phyloP scores from a whole-genome alignment of 345 rosid genomes.

The Lepidium africanum region DNA sequence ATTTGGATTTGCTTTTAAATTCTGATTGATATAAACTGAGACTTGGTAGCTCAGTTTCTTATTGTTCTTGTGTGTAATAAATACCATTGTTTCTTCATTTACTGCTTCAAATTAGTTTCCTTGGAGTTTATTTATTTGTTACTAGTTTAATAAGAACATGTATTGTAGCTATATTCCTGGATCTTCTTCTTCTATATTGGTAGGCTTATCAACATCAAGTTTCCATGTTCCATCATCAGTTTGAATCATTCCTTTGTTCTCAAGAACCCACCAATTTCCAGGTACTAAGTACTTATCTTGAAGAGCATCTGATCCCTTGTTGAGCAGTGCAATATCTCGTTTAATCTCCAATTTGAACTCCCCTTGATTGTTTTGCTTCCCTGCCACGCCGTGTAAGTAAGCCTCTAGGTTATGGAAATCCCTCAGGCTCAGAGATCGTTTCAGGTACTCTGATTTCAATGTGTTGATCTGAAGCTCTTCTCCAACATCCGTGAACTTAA shows the following conservation, averaged over 20 bases:
- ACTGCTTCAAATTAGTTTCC: background rate
- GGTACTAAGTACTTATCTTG: conserved; percentile 30
- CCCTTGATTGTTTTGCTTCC: background rate
- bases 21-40: background rate
- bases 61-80: background rate
- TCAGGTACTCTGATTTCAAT: conserved; percentile 31
- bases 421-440: background rate
- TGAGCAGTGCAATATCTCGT: conserved; percentile 26
- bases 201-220: background rate
- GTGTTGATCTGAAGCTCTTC: conserved; percentile 33
- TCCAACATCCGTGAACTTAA: conserved; percentile 27
- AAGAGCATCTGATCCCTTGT: conserved; percentile 29
- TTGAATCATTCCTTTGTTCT: conserved; percentile 35
- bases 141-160: background rate
- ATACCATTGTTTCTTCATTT: background rate
- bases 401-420: conserved; percentile 28
- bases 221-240: conserved; percentile 31
- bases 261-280: conserved; percentile 27
- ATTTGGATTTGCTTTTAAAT: background rate
- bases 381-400: conserved; percentile 41
- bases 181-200: background rate
- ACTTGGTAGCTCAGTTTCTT: background rate
- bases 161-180: background rate
- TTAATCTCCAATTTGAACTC: conserved; percentile 26
- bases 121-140: background rate